Percentiles rank a stretch among this genome's conserved stretches.
Evolutionary conservation across 257 asterid species (phyloP).

Genomic region (Forsythia viridissima): DNA sequence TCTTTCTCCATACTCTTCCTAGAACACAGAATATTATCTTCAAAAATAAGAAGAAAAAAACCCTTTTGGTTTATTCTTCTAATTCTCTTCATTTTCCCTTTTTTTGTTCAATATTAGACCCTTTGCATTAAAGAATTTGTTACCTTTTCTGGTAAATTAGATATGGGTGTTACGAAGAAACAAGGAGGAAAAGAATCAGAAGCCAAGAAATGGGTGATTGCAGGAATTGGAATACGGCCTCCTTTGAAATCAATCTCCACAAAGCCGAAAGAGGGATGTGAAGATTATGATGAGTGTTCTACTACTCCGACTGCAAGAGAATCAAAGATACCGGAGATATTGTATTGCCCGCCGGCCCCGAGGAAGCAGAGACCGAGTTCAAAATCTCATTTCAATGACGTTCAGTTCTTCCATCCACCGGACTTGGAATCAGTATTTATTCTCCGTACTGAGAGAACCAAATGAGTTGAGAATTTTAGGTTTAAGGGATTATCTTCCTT

Average conservation of each 20-base stretch:
- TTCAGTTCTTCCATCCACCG: conserved; percentile 66
- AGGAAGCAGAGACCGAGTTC: conserved; percentile 75
- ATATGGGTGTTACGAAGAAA: conserved; percentile 67
- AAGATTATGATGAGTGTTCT: conserved; percentile 34
- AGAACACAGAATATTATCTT: not conserved
- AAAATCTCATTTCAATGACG: conserved; percentile 48
- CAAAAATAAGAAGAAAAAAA: not conserved
- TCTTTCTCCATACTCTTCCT: not conserved
- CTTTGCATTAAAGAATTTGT: conserved; percentile 19
- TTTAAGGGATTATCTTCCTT: not conserved
- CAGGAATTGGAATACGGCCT: conserved; percentile 59
- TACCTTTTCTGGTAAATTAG: not conserved
- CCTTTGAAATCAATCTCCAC: conserved; percentile 63
- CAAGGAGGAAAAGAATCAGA: conserved; percentile 50
- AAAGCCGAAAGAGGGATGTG: conserved; percentile 28
- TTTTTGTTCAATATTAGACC: conserved; percentile 14
- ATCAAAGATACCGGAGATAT: conserved; percentile 57
- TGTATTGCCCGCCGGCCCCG: conserved; percentile 80
- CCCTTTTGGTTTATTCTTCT: conserved; percentile 40
- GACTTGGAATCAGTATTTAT: conserved; percentile 78
- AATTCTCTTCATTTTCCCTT: not conserved
- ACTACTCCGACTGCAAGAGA: conserved; percentile 83
- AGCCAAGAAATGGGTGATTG: conserved; percentile 59
- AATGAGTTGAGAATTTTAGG: conserved; percentile 14
- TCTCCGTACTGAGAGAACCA: conserved; percentile 50